phyloP scores from a whole-genome alignment of 441 rosid genomes.

The Biscutella laevigata region DNA sequence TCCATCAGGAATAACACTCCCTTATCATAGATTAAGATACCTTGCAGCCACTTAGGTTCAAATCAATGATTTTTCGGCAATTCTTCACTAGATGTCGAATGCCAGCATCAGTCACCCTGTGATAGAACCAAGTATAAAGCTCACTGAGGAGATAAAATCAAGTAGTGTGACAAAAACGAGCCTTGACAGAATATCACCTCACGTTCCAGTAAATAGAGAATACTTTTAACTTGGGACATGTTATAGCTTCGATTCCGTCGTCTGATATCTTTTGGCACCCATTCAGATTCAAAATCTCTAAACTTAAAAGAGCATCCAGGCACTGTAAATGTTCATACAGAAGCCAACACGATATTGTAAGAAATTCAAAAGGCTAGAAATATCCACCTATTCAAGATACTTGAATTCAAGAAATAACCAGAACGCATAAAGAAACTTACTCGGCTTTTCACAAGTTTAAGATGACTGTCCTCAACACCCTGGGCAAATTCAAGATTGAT shows the following conservation, averaged over 20 bases:
- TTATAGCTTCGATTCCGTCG: slow-evolving; percentile 66
- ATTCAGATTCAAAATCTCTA: slow-evolving; percentile 74
- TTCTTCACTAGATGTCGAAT: slow-evolving; percentile 56
- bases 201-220: slow-evolving; percentile 89
- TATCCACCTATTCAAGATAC: neutral
- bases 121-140: neutral
- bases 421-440: slow-evolving; percentile 24
- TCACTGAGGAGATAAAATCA: neutral
- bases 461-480: slow-evolving; percentile 64
- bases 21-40: slow-evolving; percentile 25
- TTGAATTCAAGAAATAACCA: neutral
- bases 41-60: slow-evolving; percentile 93
- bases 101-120: slow-evolving; percentile 63
- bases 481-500: slow-evolving; percentile 81
- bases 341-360: neutral
- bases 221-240: slow-evolving; percentile 55
- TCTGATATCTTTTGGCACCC: slow-evolving; percentile 95
- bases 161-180: neutral
- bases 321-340: slow-evolving; percentile 37
- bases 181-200: slow-evolving; percentile 43
- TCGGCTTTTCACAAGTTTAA: slow-evolving; percentile 43
- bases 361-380: neutral
- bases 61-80: slow-evolving; percentile 52
- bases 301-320: slow-evolving; percentile 39
- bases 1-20: neutral